A percentile compares a stretch with the other conserved stretches of the same genome.
Conservation (phyloP, 2,329 filamentous ascomycete species). For the Penicillium italicum region DNA sequence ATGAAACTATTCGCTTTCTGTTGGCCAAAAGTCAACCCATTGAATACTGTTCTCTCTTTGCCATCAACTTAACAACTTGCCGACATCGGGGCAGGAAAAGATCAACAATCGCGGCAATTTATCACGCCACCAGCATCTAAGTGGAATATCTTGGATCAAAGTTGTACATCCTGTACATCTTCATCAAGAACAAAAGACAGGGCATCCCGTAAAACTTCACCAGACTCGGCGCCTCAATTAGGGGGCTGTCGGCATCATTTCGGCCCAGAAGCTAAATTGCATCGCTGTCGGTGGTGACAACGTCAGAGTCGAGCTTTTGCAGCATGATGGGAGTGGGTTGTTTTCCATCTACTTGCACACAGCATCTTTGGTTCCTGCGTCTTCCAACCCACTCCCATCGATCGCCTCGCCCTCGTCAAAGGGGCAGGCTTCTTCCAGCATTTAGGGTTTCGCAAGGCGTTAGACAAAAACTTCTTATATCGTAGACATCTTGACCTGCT, state of each 20-base stretch:
- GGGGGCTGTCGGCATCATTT: slow-evolving; percentile 55
- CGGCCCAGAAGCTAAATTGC: slow-evolving; percentile 54
- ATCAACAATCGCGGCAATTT: slow-evolving; percentile 1
- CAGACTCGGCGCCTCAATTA: slow-evolving; percentile 55
- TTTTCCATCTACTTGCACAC: slow-evolving; percentile 64
- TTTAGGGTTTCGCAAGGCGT: slow-evolving; percentile 50
- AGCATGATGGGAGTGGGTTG: slow-evolving; percentile 55
- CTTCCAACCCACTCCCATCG: slow-evolving; percentile 55
- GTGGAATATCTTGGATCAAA: too few relatives aligned
- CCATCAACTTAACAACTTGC: background rate
- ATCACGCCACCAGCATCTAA: slow-evolving; percentile 11
- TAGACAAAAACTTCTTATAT: slow-evolving; percentile 26
- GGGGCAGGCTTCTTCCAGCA: slow-evolving; percentile 48
- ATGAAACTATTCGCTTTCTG: background rate
- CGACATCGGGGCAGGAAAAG: slow-evolving; percentile 1
- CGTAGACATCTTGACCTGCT: background rate
- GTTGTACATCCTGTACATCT: too few relatives aligned
- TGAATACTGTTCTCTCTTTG: background rate
- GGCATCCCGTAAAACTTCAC: slow-evolving; percentile 48
- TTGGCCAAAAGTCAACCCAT: background rate
- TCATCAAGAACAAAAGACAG: slow-evolving; percentile 55
- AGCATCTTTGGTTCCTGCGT: slow-evolving; percentile 54
- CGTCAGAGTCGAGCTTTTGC: slow-evolving; percentile 51
- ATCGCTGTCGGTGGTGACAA: slow-evolving; percentile 48
- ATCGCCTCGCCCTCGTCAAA: slow-evolving; percentile 54